Base-by-base conservation (phyloP, 2,329 filamentous ascomycete species). In the Eutypa lata region DNA sequence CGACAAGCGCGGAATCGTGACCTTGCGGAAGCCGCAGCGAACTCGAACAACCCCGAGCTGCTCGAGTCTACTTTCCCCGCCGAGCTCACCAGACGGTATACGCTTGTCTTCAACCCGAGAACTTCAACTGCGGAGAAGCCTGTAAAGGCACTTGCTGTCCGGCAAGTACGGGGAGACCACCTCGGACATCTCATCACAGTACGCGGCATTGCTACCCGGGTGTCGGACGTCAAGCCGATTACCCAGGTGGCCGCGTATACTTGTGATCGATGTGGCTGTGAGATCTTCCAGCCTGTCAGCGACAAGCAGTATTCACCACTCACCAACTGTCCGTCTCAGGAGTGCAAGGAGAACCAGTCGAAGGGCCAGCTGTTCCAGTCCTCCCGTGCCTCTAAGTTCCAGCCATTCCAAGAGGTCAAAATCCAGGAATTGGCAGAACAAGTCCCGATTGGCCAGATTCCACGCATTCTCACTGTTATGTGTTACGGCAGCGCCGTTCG, bases 341-440 rank as follows among this genome's bases (percentile, higher is more conserved):
- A 96, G 62, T 99, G 94, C 78, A 85, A 88, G 68, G 80, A 82
- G 56, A 97, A 97, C 72, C 91, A 96, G 70, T 84, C 90, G 61
- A 96, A 94, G 71, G 94, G 94, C 18, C 91, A 97, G 70, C 81
- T 99, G 38, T 93, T 96, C 70, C 84, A 95, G 37, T 97, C 93
- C 1, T 95, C 92, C n/a, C 84, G 94, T 63, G 94, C 93, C 0
- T 97, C 92, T 49, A 99, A 97, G 66, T 99, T 97, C 67, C 76
- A 96, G 65, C 91, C 94, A 3, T 99, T 99, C 77, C 94, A 99
- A 72, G 94, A 99, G 72, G 86, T 97, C 73, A 97, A 97, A 76
- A 91, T 99, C 52, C 94, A 99, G 73, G 94, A 99, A 70, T 90
- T 97, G 85, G 91, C 94, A n/a, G 94, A 99, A 69, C 94, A 99